Base-by-base conservation (phyloP, 2,329 filamentous ascomycete genomes). In the Penicillium sp. region DNA sequence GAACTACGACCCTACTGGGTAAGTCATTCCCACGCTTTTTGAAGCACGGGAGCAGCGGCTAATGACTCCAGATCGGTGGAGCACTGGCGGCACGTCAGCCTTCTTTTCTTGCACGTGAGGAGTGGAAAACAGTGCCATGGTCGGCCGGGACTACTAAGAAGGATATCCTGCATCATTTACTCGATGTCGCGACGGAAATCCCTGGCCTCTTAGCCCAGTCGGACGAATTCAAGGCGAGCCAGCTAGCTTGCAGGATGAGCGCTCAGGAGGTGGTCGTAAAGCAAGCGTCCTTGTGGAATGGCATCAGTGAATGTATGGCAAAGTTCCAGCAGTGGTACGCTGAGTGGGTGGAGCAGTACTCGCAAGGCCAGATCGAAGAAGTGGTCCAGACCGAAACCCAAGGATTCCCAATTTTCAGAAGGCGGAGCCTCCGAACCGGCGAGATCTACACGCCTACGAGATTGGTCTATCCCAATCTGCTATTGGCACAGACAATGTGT, bases 61-160 rank as follows among this genome's bases (percentile, higher is more conserved):
- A 40, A 50, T 39, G 13, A 42, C 12, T 11, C 13, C 28, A 67
- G 65, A 59, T 67, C 41, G 64, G 59, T 8, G 61, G 59, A 7
- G 59, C 65, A 26, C 46, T 70, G 32, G 56, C 63, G 28, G 50
- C 44, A 32, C 65, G 68, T 25, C 50, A 53, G n/a, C 61, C 66
- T 1, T 65, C 65, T 6, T 70, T 70, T 44, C 59, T 71, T 9
- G 62, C 66, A 4, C 54, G 48, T 9, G 60, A 68, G 37, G 66
- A 68, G 33, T 71, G 68, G 68, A 70, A 69, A 43, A 67, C 60
- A 6, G 54, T 70, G 12, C 68, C 68, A 0, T 71, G 68, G 67
- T 66, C 66, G 27, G 60, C 62, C 26, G 62, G 60, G 3, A 68
- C 67, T 5, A 67, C 61, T 9, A 54, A 49, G 3, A 70, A 69